Evolutionary conservation across 345 rosid species (phyloP).

Genomic region (Heritiera littoralis): DNA sequence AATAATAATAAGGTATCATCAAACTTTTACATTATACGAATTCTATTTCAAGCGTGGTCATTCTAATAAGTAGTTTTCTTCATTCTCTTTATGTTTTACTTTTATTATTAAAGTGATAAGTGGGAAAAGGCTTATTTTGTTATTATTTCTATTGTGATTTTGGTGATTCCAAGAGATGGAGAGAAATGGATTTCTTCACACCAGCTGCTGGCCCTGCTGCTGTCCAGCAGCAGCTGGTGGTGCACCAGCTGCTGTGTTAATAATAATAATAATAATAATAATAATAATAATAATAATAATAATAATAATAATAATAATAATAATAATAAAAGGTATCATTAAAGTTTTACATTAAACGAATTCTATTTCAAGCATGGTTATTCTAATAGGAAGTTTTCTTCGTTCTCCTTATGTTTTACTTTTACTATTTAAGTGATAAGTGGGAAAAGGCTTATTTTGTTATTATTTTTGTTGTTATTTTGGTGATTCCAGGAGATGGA

Average conservation of each 20-base stretch:
- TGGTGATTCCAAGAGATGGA: neutral
- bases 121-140: neutral
- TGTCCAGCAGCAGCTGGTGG: no score
- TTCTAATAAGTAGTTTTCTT: neutral
- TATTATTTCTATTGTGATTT: neutral
- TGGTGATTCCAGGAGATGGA: neutral
- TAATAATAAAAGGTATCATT: no score
- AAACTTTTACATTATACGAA: neutral
- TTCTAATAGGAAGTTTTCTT: neutral
- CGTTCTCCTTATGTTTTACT: neutral
- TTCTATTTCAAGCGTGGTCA: neutral
- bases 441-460: neutral
- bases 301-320: neutral
- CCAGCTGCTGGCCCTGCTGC: no score
- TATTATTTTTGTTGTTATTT: neutral
- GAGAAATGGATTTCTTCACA: no score
- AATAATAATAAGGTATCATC: neutral
- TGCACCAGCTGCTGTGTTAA: no score
- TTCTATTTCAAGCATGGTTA: neutral
- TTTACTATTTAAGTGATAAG: neutral
- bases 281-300: no score
- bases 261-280: no score
- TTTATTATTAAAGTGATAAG: neutral
- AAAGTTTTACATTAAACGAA: neutral
- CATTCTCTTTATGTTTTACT: neutral